phyloP scores from a whole-genome alignment of 2,329 filamentous ascomycete genomes.

The Xylaria sp. region DNA sequence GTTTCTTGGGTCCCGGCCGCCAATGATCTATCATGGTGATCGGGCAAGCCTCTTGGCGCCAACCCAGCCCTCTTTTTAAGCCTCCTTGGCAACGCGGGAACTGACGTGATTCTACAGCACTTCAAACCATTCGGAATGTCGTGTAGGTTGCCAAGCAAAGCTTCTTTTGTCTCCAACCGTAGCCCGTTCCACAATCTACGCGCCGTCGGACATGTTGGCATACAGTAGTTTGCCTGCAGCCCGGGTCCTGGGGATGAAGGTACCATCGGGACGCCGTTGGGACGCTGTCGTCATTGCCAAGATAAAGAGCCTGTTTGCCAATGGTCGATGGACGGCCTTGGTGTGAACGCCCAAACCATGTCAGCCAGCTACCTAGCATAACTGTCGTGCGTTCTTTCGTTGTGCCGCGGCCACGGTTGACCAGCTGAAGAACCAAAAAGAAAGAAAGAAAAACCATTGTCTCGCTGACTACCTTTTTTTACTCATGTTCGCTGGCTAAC shows the following conservation, averaged over 20 bases:
- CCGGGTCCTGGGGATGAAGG: conserved; percentile 4
- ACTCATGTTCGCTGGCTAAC: conserved; percentile 24
- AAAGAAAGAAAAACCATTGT: neutral
- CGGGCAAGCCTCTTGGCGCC: conserved; percentile 41
- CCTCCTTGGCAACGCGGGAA: conserved; percentile 39
- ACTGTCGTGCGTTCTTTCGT: neutral
- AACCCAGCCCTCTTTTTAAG: conserved; percentile 39
- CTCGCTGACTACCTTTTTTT: neutral
- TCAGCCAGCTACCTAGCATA: neutral
- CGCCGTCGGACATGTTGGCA: conserved; percentile 10
- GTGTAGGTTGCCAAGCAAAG: conserved; percentile 44
- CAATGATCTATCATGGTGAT: conserved; percentile 29
- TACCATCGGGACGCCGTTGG: neutral
- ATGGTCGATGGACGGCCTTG: neutral
- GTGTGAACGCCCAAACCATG: neutral
- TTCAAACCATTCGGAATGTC: conserved; percentile 44
- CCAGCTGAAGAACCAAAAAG: neutral
- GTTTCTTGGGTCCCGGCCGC: conserved; percentile 9
- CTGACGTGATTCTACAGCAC: conserved; percentile 43
- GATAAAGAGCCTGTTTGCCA: conserved; percentile 3
- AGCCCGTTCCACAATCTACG: conserved; percentile 27
- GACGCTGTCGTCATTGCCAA: conserved; percentile 22
- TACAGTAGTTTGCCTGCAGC: conserved; percentile 7
- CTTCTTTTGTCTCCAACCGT: conserved; percentile 34
- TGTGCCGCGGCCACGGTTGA: neutral